Base-by-base conservation (phyloP, 768 basidiomycete genomes). In the Strobilomyces confusus region DNA sequence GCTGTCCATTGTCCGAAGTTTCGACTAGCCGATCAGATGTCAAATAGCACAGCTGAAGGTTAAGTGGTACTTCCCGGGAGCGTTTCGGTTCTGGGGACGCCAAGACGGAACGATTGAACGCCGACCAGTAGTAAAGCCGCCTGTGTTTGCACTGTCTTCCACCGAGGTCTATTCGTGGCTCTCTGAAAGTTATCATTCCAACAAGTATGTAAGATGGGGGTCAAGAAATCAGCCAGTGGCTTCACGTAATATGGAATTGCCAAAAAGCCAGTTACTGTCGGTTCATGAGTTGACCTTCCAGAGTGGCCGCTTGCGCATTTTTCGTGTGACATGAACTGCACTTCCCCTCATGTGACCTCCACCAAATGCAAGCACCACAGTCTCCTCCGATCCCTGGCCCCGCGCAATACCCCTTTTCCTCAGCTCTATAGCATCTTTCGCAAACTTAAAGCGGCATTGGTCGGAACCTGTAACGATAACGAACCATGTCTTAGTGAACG, bases 321-420 rank as follows among this genome's bases (percentile, higher is more conserved):
- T 93, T 59, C 91, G 82, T 43, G 92, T 92, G 66, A 95, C 79
- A 69, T 92, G 89, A 61, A 95, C 90, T 50, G 87, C 82, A 63
- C 84, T 91, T 52, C 79, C 82, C 47, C 77, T 84, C 70, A 76
- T 77, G 59, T 77, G 84, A 60, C 76, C 77, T 56, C 83, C 87
- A 53, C 89, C 89, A 72, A 94, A 92, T 34, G 90, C 91, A 60
- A 95, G 77, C 48, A 95, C 92, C 40, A 95, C 92, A n/a, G 89
- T 90, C 72, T 94, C 92, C 69, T 90, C 89, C 55, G 82, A 83
- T 51, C 86, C 83, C 56, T 78, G 73, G 49, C 82, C 85, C 57
- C 84, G 82, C 43, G 82, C 80, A 65, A 84, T 79, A n/a, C 84
- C 83, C 65, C 82, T 83, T 71, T 91, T 95, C 61, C 92, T 80